These are phyloP conservation scores for Phytophthora cactorum DNA, from an alignment of 352 stramenopile species.

Conservation along the genomic window DNA sequence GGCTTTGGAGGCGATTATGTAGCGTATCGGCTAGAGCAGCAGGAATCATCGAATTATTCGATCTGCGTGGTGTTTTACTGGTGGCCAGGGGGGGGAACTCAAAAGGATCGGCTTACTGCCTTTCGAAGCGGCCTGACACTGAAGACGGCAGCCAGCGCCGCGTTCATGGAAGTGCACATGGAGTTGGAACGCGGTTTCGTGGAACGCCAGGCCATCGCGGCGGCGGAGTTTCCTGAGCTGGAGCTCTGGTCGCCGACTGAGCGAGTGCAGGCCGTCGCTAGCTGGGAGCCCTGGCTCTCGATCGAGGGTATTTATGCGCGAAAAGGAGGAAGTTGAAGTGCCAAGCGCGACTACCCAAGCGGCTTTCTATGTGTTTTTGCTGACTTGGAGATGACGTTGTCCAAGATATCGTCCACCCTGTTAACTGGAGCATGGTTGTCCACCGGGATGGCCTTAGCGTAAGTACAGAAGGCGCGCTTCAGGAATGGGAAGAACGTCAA, in stretches of 20 bases:
- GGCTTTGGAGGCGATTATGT: slow-evolving; percentile 35
- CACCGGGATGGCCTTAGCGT: too few species aligned
- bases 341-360: slow-evolving; percentile 1
- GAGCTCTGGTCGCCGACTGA: slow-evolving; percentile 27
- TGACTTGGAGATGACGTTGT: background rate
- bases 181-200: slow-evolving; percentile 26
- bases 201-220: slow-evolving; percentile 2
- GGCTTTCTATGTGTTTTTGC: background rate
- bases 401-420: slow-evolving; percentile 1
- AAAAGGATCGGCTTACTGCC: background rate
- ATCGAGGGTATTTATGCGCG: slow-evolving; percentile 23
- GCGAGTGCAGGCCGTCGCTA: slow-evolving; percentile 24
- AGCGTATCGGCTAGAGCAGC: slow-evolving; percentile 18
- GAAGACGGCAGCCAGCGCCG: slow-evolving; percentile 9
- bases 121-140: slow-evolving; percentile 24
- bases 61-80: slow-evolving; percentile 36
- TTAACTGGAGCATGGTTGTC: background rate
- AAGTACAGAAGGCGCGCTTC: too few species aligned
- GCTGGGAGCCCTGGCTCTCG: slow-evolving; percentile 24
- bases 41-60: background rate
- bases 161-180: slow-evolving; percentile 22
- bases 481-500: too few species aligned
- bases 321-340: slow-evolving; percentile 18
- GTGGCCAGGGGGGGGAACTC: slow-evolving; percentile 10
- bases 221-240: slow-evolving; percentile 15